Percentiles rank a stretch among this genome's conserved stretches.
Evolutionary conservation across 169 alveolate species (phyloP).

Genomic region (Plasmodium chabaudi): DNA sequence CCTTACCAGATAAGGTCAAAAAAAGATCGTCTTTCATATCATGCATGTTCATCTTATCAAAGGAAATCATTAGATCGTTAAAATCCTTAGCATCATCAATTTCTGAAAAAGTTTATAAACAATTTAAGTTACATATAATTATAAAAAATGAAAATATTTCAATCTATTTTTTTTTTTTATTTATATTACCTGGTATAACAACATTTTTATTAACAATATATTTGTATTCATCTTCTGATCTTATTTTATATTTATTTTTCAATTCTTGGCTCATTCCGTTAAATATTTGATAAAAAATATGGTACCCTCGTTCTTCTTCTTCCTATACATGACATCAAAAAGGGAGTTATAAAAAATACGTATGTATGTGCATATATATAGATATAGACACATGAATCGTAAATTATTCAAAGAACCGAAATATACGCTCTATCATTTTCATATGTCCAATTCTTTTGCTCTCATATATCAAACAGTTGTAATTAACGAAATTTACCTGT

Average conservation of each 20-base stretch:
- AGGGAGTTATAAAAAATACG: background rate
- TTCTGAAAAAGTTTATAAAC: slow-evolving; percentile 11
- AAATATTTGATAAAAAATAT: slow-evolving; percentile 80
- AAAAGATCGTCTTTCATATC: slow-evolving; percentile 47
- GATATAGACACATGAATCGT: background rate
- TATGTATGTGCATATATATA: background rate
- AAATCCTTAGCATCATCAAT: slow-evolving; percentile 58
- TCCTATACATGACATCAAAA: slow-evolving; percentile 24
- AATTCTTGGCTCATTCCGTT: slow-evolving; percentile 69
- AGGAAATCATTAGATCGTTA: slow-evolving; percentile 21
- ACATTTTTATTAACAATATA: slow-evolving; percentile 45
- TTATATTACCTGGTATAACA: slow-evolving; percentile 35
- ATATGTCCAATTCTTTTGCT: background rate
- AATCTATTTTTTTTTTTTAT: background rate
- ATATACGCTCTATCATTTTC: background rate
- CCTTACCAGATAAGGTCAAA: slow-evolving; percentile 52
- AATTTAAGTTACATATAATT: background rate
- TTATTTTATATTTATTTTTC: slow-evolving; percentile 61
- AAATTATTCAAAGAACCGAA: background rate
- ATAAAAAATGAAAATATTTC: background rate
- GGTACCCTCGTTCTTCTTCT: slow-evolving; percentile 81
- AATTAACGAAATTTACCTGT: slow-evolving; percentile 21
- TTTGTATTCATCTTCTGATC: slow-evolving; percentile 40
- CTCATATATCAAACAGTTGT: background rate
- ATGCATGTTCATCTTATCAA: slow-evolving; percentile 68